Base-by-base conservation (phyloP, 2,329 filamentous ascomycete species). In the Penicillium sp. region DNA sequence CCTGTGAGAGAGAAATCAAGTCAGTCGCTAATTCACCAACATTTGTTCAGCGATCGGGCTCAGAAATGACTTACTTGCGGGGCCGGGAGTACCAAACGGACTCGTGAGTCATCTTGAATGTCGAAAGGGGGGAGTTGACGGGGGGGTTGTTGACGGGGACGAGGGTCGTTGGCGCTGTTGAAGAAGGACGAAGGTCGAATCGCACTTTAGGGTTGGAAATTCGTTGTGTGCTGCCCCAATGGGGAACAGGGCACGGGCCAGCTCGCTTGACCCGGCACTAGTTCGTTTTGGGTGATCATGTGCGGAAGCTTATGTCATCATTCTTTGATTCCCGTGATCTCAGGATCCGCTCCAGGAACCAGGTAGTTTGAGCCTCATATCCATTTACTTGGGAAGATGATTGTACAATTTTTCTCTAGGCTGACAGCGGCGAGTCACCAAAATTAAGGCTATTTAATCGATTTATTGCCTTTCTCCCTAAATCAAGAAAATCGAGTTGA, bases 61-160 rank as follows among this genome's bases (percentile, higher is more conserved):
- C 61, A 26, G 19, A 30, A 47, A 57, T 58, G 62, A 67, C 74
- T 75, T 96, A 97, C 82, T 83, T 92, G 84, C 93, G 91, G 80
- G 95, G 95, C 83, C 95, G 93, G 80, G 93, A 97, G 90, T 96
- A 97, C 93, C 94, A 99, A 85, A 98, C 93, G 80, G 91, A 93
- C 87, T 98, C 94, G 93, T 91, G 89, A 83, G 89, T 89, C 89
- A 91, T 91, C 79, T 79, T 89, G 83, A 83, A 74, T 71, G 80
- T 78, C 78, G 73, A 70, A 68, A 69, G 70, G 68, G 66, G 70
- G 69, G 65, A 66, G 68, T 71, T 72, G 70, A 73, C 72, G 74
- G 72, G 73, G 72, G 35, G 64, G 68, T 70, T 75, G 73, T 73
- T 73, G 72, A 64, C 68, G 73, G 69, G 60, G 71, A 72, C 68